These are phyloP conservation scores for Saccharum spontaneum DNA, from an alignment of 176 grass and related monocot species.

Conservation along the genomic window DNA sequence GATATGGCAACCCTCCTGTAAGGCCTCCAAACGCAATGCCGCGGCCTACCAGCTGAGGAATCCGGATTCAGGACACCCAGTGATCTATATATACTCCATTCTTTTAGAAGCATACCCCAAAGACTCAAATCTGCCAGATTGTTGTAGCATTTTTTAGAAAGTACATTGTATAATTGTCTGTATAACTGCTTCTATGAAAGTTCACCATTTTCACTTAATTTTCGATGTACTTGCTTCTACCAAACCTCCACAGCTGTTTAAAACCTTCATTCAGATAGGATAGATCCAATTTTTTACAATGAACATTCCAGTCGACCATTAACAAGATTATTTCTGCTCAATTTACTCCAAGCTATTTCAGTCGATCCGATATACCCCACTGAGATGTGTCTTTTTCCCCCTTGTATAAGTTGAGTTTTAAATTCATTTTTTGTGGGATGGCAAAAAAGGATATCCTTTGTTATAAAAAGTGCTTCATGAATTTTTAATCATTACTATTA, in stretches of 20 bases:
- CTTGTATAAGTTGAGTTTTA: too few species aligned
- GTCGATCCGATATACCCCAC: background rate
- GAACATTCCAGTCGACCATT: background rate
- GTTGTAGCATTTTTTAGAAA: constrained; percentile 57
- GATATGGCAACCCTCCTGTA: constrained; percentile 44
- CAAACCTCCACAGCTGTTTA: background rate
- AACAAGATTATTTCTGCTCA: background rate
- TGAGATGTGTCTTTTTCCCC: too few species aligned
- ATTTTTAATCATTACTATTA: too few species aligned
- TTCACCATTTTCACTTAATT: constrained; percentile 16
- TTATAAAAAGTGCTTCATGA: too few species aligned
- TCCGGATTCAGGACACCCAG: background rate
- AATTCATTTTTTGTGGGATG: too few species aligned
- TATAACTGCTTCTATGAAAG: constrained; percentile 19
- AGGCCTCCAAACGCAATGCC: constrained; percentile 47
- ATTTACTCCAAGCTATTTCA: background rate
- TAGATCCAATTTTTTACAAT: background rate
- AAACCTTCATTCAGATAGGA: background rate
- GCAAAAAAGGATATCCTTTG: too few species aligned
- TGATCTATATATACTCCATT: constrained; percentile 45
- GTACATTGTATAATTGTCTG: constrained; percentile 24
- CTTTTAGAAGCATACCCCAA: constrained; percentile 44
- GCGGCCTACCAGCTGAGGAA: constrained; percentile 29
- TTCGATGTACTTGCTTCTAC: background rate
- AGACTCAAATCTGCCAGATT: constrained; percentile 26